These are phyloP conservation scores for bread wheat (Triticum aestivum) DNA, from an alignment of 176 grass and related monocot genomes.

Conservation along the genomic window IWGSC_CS_RefSeq_v2.1 NC_057802.1:442069286-442069785, in stretches of 20 bases:
- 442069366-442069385: neutral
- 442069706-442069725: neutral
- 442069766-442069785: neutral
- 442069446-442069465: no score
- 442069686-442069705: constrained; percentile 36
- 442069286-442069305: no score
- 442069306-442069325: neutral
- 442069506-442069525: constrained; percentile 8
- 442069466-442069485: neutral
- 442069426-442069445: neutral
- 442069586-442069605: neutral
- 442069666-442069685: constrained; percentile 31
- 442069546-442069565: constrained; percentile 33
- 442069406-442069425: neutral
- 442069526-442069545: constrained; percentile 3
- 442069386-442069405: neutral
- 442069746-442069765: neutral
- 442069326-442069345: neutral
- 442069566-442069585: constrained; percentile 25
- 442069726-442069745: neutral
- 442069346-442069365: neutral
- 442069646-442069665: constrained; percentile 9
- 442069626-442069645: constrained; percentile 2
- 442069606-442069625: neutral
- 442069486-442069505: constrained; percentile 27